These are phyloP conservation scores for Lachnellula arida DNA, from an alignment of 2,329 filamentous ascomycete genomes.

Conservation along the genomic window DNA sequence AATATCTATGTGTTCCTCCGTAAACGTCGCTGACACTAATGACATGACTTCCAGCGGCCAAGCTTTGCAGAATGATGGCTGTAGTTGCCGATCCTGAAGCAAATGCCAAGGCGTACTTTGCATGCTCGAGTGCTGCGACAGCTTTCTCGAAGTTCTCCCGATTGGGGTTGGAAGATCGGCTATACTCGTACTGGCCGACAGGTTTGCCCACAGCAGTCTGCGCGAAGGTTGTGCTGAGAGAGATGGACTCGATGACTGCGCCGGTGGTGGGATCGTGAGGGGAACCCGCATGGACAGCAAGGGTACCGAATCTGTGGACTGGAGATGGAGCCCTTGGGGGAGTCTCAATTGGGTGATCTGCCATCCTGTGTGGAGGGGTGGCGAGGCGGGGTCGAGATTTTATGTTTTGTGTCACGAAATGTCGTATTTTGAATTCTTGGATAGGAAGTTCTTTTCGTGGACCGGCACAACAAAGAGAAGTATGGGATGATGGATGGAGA, in stretches of 20 bases:
- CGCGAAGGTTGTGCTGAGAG: slow-evolving; percentile 93
- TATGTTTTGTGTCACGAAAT: not conserved
- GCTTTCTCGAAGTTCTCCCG: slow-evolving; percentile 90
- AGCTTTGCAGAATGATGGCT: slow-evolving; percentile 85
- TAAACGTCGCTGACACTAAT: slow-evolving; percentile 97
- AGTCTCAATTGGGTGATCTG: slow-evolving; percentile 60
- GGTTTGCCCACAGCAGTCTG: slow-evolving; percentile 84
- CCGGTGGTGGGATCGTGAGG: slow-evolving; percentile 88
- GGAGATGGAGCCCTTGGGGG: slow-evolving; percentile 70
- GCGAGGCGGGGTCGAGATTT: not conserved
- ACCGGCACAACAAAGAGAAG: not conserved
- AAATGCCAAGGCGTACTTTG: slow-evolving; percentile 89
- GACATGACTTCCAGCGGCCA: slow-evolving; percentile 87
- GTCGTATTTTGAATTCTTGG: no score
- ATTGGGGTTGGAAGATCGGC: slow-evolving; percentile 90
- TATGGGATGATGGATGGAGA: not conserved
- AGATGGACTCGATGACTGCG: slow-evolving; percentile 94
- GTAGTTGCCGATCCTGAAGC: slow-evolving; percentile 92
- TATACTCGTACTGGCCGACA: slow-evolving; percentile 88
- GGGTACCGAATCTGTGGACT: slow-evolving; percentile 79
- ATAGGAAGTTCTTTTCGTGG: not conserved
- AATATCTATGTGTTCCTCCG: slow-evolving; percentile 96
- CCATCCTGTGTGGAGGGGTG: slow-evolving; percentile 18
- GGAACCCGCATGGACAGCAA: slow-evolving; percentile 89
- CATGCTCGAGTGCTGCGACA: slow-evolving; percentile 87